phyloP scores from a whole-genome alignment of 768 basidiomycete species.

The Antrodiella citrinella region DNA sequence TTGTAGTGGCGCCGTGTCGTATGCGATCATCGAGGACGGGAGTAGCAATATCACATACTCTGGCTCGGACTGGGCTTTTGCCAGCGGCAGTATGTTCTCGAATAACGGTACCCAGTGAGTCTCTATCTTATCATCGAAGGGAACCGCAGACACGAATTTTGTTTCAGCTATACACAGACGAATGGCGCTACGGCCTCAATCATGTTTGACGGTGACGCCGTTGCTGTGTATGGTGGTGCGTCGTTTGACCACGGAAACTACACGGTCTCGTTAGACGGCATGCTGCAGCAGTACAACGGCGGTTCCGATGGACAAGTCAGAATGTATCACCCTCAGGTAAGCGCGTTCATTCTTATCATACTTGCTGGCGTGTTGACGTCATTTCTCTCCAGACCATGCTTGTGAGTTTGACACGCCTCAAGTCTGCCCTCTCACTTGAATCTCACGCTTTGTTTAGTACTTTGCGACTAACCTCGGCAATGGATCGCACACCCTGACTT shows the following conservation, averaged over 20 bases:
- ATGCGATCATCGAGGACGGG: conserved; percentile 34
- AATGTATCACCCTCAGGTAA: conserved; percentile 26
- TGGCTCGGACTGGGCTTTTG: conserved; percentile 27
- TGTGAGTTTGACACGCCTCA: conserved; percentile 10
- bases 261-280: conserved; percentile 37
- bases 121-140: not conserved
- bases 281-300: conserved; percentile 24
- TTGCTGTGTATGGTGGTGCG: conserved; percentile 46
- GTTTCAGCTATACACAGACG: conserved; percentile 31
- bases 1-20: conserved; percentile 19
- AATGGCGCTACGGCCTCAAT: conserved; percentile 35
- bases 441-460: conserved; percentile 24
- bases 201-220: conserved; percentile 40
- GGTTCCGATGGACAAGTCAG: conserved; percentile 28
- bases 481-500: conserved; percentile 30
- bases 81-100: conserved; percentile 21
- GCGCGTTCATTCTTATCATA: conserved; percentile 1
- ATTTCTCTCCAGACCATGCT: conserved; percentile 16
- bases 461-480: conserved; percentile 32
- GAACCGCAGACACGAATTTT: not conserved
- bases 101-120: conserved; percentile 38
- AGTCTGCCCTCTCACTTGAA: not conserved
- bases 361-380: not conserved
- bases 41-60: conserved; percentile 31
- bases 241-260: conserved; percentile 44